Base-by-base conservation (phyloP, 108 stramenopile species). In the Skeletonema costatum region DNA sequence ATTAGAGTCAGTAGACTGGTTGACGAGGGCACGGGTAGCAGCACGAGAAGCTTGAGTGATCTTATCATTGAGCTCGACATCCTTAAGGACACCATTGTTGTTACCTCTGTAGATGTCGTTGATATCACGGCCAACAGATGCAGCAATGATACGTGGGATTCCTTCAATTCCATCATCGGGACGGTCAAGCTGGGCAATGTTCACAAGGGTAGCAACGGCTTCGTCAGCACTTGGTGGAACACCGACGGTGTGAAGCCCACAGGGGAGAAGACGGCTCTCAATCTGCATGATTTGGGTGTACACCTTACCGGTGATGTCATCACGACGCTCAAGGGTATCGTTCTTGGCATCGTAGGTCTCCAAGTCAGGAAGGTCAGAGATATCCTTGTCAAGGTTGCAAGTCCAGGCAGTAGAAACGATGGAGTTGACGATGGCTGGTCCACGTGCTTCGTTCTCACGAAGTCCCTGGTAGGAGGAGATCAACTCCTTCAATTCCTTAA, bases 281-380 rank as follows among this genome's bases (percentile, higher is more conserved):
- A 98, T 98, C 74, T 98, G 96, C 97, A 98, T 98, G 73, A 98
- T 96, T 58, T 95, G 91, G 16, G 90, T 68, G 82, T 98, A 98
- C 32, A 98, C 92, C 73, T 88, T 74, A 68, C 96, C 96, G 48
- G 90, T 91, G 74, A 97, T 92, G 19, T 87, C 85, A 62, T 96
- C 94, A 74, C 97, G 90, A 56, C 84, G 78, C 63, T 97, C 97
- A n/a, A 82, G 32, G 51, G 88, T 92, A 74, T 96, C 91, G 25
- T 64, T 68, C 81, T 87, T 86, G 61, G 93, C 86, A 78, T 97
- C 93, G 62, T 87, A 93, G 31, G 77, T 88, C 63, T 97, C 96
- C 16, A 91, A 51, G 46, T 85, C 68, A 44, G 97, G 97, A 51
- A 98, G 92, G 39, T 97, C 94, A 19, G 41, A 58, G 66, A 98